Conservation (phyloP, 148 eudicot genomes). For the Polygonum aviculare region DNA sequence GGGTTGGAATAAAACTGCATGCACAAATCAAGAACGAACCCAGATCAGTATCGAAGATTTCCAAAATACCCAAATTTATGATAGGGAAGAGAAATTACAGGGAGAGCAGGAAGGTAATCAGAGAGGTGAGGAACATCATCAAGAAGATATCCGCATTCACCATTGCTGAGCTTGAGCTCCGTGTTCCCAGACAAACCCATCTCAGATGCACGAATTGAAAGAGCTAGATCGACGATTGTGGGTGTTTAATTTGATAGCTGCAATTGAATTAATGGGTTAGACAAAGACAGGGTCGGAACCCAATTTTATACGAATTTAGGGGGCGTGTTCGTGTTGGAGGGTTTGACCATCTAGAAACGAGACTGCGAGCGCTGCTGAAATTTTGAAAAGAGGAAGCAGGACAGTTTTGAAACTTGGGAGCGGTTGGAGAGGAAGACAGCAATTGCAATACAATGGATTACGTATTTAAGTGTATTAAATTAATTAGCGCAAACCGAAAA, state of each 20-base stretch:
- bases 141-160: constrained; percentile 58
- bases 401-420: background rate
- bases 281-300: background rate
- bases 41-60: background rate
- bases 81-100: constrained; percentile 9
- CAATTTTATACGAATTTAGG: background rate
- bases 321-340: background rate
- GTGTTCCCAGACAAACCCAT: background rate
- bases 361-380: background rate
- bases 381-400: background rate
- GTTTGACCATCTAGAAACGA: background rate
- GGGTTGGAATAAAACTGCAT: constrained; percentile 67
- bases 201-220: background rate
- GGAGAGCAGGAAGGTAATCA: constrained; percentile 32
- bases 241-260: too few relatives aligned
- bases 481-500: too few relatives aligned
- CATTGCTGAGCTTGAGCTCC: constrained; percentile 35
- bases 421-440: too few relatives aligned
- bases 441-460: too few relatives aligned
- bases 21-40: constrained; percentile 1
- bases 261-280: background rate
- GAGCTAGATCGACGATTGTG: background rate
- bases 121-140: constrained; percentile 87
- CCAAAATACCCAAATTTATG: background rate
- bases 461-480: too few relatives aligned